A percentile compares a stretch with the other conserved stretches of the same genome.
Evolutionary conservation across 768 basidiomycete genomes (phyloP).

Genomic region (Boletales sp.): DNA sequence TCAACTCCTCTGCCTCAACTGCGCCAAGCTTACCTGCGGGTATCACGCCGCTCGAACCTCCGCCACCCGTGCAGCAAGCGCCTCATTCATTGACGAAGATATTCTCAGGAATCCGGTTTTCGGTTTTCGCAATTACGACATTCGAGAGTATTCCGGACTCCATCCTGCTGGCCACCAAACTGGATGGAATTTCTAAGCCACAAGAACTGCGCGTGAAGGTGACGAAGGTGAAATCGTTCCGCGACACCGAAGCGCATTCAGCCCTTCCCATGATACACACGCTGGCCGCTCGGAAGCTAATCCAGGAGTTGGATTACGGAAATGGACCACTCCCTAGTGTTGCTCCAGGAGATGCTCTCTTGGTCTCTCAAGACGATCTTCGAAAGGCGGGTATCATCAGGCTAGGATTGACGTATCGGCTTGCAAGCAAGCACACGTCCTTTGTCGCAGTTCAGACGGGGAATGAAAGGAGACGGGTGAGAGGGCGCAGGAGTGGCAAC

Average conservation of each 20-base stretch:
- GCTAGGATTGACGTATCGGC: constrained; percentile 49
- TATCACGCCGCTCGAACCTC: constrained; percentile 30
- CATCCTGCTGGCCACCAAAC: constrained; percentile 26
- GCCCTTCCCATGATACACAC: constrained; percentile 44
- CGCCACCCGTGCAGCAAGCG: constrained; percentile 32
- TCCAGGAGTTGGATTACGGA: constrained; percentile 46
- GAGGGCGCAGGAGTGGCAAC: neutral
- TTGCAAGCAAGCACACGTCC: constrained; percentile 51
- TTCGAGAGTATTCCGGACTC: constrained; percentile 20
- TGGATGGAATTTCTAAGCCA: constrained; percentile 20
- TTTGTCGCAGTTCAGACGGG: constrained; percentile 51
- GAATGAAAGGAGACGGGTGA: constrained; percentile 13
- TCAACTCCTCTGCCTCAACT: constrained; percentile 9
- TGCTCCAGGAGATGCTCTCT: constrained; percentile 20
- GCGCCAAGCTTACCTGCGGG: constrained; percentile 13
- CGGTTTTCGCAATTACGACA: constrained; percentile 32
- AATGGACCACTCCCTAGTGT: constrained; percentile 32
- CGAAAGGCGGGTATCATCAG: constrained; percentile 45
- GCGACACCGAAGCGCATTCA: constrained; percentile 8
- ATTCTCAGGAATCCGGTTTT: constrained; percentile 33
- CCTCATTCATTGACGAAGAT: constrained; percentile 30
- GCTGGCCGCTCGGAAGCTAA: constrained; percentile 50
- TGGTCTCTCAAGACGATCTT: constrained; percentile 30
- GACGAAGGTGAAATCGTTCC: constrained; percentile 24
- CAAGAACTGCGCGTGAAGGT: constrained; percentile 21